These are phyloP conservation scores for Colletotrichum navitas DNA, from an alignment of 2,329 filamentous ascomycete genomes.

Conservation along the genomic window DNA sequence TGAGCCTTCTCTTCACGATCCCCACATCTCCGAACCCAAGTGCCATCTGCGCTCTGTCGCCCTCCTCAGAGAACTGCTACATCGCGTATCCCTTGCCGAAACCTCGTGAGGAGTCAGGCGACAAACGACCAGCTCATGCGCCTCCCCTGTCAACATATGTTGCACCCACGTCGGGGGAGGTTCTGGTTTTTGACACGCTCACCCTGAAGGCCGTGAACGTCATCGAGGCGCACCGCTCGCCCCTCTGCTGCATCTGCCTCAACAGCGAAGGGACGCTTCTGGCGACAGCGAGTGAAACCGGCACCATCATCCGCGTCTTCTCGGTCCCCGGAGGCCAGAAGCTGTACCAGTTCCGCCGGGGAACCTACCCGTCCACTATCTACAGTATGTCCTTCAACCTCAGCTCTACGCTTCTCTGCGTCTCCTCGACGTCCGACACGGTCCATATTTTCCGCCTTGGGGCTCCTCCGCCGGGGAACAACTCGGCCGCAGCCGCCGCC, in stretches of 20 bases:
- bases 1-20: slow-evolving; percentile 94
- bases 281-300: slow-evolving; percentile 96
- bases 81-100: slow-evolving; percentile 92
- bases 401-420: slow-evolving; percentile 90
- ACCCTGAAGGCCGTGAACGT: slow-evolving; percentile 95
- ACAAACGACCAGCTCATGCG: slow-evolving; percentile 80
- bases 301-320: slow-evolving; percentile 97
- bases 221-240: slow-evolving; percentile 93
- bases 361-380: slow-evolving; percentile 94
- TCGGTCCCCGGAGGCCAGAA: slow-evolving; percentile 92
- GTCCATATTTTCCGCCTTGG: slow-evolving; percentile 93
- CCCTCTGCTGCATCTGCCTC: slow-evolving; percentile 88
- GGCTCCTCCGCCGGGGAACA: slow-evolving; percentile 55
- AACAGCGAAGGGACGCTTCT: slow-evolving; percentile 93
- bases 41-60: slow-evolving; percentile 91
- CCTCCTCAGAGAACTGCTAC: slow-evolving; percentile 95
- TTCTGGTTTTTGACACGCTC: slow-evolving; percentile 91
- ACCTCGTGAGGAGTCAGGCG: slow-evolving; percentile 70
- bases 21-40: slow-evolving; percentile 93
- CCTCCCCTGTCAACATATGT: slow-evolving; percentile 84
- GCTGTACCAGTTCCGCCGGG: slow-evolving; percentile 94
- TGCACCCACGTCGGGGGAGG: slow-evolving; percentile 88
- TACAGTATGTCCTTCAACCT: slow-evolving; percentile 99
- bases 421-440: slow-evolving; percentile 96
- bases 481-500: slow-evolving; percentile 52